phyloP scores from a whole-genome alignment of 106 monocot species.

The Dactylorhiza incarnata region DNA sequence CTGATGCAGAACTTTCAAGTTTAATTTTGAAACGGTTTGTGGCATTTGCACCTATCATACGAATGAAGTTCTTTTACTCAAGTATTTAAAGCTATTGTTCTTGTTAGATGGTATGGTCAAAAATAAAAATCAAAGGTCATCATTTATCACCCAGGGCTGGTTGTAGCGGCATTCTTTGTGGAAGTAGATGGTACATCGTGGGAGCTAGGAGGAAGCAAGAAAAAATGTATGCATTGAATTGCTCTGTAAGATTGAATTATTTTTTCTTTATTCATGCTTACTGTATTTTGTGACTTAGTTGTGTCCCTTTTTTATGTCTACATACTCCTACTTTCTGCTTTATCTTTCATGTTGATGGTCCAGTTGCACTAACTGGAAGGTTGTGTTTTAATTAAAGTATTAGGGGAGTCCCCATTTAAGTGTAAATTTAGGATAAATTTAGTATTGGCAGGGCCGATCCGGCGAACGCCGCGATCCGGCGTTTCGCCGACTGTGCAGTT shows the following conservation, averaged over 20 bases:
- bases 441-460: too few species aligned
- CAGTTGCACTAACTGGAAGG: not conserved
- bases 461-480: too few species aligned
- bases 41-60: not conserved
- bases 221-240: slow-evolving; percentile 64
- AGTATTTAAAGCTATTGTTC: slow-evolving; percentile 7
- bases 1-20: too few species aligned
- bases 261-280: slow-evolving; percentile 2
- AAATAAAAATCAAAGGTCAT: slow-evolving; percentile 61
- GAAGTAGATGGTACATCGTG: slow-evolving; percentile 91
- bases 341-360: not conserved
- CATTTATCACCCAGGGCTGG: slow-evolving; percentile 91
- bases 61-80: not conserved
- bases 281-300: not conserved
- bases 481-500: too few species aligned
- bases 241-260: slow-evolving; percentile 16
- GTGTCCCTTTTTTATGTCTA: not conserved
- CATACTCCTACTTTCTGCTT: not conserved
- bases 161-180: slow-evolving; percentile 80
- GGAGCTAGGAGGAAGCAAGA: slow-evolving; percentile 99
- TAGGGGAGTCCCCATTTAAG: too few species aligned
- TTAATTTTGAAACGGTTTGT: slow-evolving; percentile 95
- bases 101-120: slow-evolving; percentile 95
- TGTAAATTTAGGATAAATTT: too few species aligned
- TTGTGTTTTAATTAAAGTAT: not conserved